phyloP scores from a whole-genome alignment of 768 basidiomycete genomes.

The Gymnopilus junonius region DNA sequence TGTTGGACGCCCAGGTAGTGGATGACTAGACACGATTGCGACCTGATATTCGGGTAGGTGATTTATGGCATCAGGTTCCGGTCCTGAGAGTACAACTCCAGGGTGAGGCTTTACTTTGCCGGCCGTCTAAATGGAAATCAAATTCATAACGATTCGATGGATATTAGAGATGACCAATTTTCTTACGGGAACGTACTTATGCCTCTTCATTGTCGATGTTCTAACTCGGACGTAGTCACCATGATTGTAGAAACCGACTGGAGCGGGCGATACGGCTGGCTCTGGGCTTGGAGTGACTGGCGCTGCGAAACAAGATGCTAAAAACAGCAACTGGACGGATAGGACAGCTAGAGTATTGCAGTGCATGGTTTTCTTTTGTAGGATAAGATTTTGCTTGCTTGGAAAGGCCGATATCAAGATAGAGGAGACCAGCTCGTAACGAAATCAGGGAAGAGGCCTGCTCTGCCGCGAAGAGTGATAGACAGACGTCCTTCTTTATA shows the following conservation, averaged over 20 bases:
- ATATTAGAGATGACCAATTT: neutral
- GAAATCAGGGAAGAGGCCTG: neutral
- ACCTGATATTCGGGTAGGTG: neutral
- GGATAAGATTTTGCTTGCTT: neutral
- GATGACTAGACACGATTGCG: neutral
- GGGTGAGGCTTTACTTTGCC: neutral
- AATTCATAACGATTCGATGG: neutral
- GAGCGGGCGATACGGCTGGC: neutral
- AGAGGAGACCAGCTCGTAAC: neutral
- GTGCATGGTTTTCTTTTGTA: neutral
- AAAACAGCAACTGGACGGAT: neutral
- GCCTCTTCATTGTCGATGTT: neutral
- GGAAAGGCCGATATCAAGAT: neutral
- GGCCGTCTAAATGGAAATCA: neutral
- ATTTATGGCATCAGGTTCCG: neutral
- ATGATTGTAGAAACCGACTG: neutral
- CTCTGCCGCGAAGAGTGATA: neutral
- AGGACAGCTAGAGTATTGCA: neutral
- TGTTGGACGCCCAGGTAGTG: neutral
- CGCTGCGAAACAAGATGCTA: neutral
- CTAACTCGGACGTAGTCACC: neutral
- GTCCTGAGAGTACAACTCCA: neutral
- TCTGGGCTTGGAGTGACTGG: neutral
- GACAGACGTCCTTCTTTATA: neutral
- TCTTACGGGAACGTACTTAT: neutral